A percentile compares a stretch with the other conserved stretches of the same genome.
Conservation (phyloP, 2,329 filamentous ascomycete genomes). For the Ophiostoma pallidulum region DNA sequence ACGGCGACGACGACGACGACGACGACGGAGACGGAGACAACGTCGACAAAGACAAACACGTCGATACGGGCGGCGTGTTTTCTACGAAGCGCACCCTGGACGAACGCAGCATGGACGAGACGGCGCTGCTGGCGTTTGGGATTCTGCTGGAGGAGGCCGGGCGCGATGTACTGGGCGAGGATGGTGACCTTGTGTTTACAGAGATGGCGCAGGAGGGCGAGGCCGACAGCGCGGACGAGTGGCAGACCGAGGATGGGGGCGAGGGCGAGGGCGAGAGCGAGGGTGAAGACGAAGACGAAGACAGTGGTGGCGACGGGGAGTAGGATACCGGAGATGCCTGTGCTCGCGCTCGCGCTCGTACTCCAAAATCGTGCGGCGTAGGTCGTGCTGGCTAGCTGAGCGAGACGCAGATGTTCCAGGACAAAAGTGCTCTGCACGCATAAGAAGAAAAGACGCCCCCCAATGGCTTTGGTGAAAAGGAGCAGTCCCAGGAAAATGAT, state of each 20-base stretch:
- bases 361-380: no score
- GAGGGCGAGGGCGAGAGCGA: neutral
- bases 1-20: neutral
- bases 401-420: no score
- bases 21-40: neutral
- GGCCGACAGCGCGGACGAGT: no score
- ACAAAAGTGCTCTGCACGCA: no score
- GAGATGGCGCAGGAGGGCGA: constrained; percentile 38
- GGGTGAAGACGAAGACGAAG: constrained; percentile 8
- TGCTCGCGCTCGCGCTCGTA: no score
- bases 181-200: constrained; percentile 62
- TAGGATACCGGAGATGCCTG: no score
- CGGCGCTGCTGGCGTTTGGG: constrained; percentile 64
- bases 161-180: constrained; percentile 49
- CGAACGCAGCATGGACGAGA: constrained; percentile 64
- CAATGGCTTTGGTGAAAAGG: no score
- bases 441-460: no score
- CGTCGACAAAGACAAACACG: neutral
- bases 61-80: neutral
- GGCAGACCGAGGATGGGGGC: neutral
- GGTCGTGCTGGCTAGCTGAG: no score
- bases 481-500: no score
- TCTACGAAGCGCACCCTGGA: constrained; percentile 28
- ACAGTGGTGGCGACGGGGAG: neutral
- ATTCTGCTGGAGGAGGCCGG: constrained; percentile 65